Evolutionary conservation across 805 yeast species (phyloP), one percentile per base, ranked within the genome.

Genomic region (Pichia gijzeniarum): DNA sequence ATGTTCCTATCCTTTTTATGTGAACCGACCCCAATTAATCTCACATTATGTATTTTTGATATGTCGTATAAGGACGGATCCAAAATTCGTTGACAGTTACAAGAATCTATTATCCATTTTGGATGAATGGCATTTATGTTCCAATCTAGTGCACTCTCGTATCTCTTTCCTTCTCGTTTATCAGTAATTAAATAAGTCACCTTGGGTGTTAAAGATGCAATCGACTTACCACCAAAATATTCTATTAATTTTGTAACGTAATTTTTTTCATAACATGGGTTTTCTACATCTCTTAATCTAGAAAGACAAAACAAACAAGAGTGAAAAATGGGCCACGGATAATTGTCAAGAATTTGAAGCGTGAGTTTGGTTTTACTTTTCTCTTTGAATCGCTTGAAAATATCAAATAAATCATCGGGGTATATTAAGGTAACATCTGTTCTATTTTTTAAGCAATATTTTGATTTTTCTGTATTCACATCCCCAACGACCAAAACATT

Each of bases 401-500:
- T 60, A 19, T 62, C 54, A 6, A 85, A 64, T 7, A 73, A 62
- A 2, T 48, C 49, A 6, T 70, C 68, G 0, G 79, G 73, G 12
- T 63, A 58, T 16, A 86, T 57, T 52, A 86, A 78, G 36, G 60
- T 61, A 28, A 87, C 71, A 61, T 85, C 90, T 41, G 66, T 63
- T 45, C 86, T 62, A 45, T 69, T 65, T 46, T 68, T 63, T 1
- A 77, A 71, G 44, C 77, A 71, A 55, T 69, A 80, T 41, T 62
- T 63, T 59, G 72, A 78, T 57, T 80, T 80, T 22, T 76, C 80
- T 0, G 84, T 77, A 45, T 70, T 64, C 25, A 74, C 64, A 35
- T 69, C 70, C 1, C 87, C 88, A 27, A 82, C 80, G 5, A 84
- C 68, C 21, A 84, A 61, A 35, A 75, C 74, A 43, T 74, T 71